Evolutionary conservation across 805 yeast species (phyloP), one percentile per base, ranked within the genome.

Genomic region (Kluyveromyces lactis): DNA sequence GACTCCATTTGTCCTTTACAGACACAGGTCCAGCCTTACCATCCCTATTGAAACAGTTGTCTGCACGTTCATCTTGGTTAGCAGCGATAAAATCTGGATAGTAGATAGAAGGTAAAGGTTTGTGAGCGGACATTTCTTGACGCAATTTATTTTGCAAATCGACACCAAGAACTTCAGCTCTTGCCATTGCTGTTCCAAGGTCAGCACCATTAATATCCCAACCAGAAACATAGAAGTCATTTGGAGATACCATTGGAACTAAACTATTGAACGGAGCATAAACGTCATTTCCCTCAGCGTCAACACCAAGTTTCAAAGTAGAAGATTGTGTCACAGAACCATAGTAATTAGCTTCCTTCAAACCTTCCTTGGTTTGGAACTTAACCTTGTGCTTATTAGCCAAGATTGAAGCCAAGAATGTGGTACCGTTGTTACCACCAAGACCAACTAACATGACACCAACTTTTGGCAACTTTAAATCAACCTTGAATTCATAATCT

Each of bases 11-110:
- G 59, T 77, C 75, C 6, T 64, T 60, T 37, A 76, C 71, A 41
- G 67, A 67, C 34, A 72, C 69, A 37, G 69, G 67, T 29, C 81
- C 82, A 29, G 49, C 47, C 13, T 60, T 51, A 15, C 64, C 55
- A 36, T 66, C 65, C 42, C 79, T 71, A 54, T 83, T 80, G 64
- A 79, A 73, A 48, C 89, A 73, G 58, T 89, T 87, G 66, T 90
- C 80, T 32, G 97, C 97, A 63, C 97, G 79, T 33, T 77, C 90
- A 49, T 77, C 79, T 69, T 89, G 97, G 67, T 89, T 89, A 46
- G 90, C 83, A 44, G 97, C 97, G 65, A 89, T 90, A 66, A 86
- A 89, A 63, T 89, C 97, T 24, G 97, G 97, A 65, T 89, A 89
- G 69, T 90, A 89, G 45, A 89, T 73, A 2, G 95, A 86, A 31